Base-by-base conservation (phyloP, 2,329 filamentous ascomycete genomes). In the Chaetomium sp. region DNA sequence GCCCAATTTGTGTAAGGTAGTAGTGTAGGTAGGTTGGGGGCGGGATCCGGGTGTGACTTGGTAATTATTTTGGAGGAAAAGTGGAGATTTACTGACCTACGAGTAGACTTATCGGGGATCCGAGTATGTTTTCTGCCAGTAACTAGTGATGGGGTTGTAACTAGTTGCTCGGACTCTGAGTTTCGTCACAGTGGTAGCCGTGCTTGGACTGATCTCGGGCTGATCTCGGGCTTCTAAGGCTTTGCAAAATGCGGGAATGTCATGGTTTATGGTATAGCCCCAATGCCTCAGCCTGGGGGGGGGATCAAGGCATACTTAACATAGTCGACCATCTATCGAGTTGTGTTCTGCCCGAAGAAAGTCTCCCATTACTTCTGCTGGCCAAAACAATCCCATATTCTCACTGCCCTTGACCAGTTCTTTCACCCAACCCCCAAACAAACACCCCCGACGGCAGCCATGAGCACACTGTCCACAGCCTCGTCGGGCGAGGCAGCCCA, bases 401-500 rank as follows among this genome's bases (percentile, higher is more conserved):
- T 19, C 23, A 16, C 13, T 3, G 7, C 1, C n/a, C 55, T 31
- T 55, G 35, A 29, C 7, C 27, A 35, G 2, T n/a, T 12, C 19
- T 5, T 55, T 29, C 16, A 12, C 25, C 9, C 38, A 38, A 3
- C 1, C 33, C 1, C n/a, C 2, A 5, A 31, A 23, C n/a, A 23
- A 23, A 0, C 31, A 12, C 23, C 25, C 25, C 65, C 33, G 7
- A 70, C 70, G 64, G 62, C 65, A n/a, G 45, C 38, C 19, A 62
- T 50, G 47, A 65, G 60, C 47, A 55, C 56, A 4, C 50, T 64
- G 13, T 56, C 65, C 8, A 65, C 65, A 6, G 67, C 55, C 60
- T 71, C 55, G 58, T 71, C 69, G 29, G 59, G 65, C 4, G 58
- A 42, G 6, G 13, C 35, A 42, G 35, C 63, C 45, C 68, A 23